Conservation (phyloP, 371 early-diverging fungal genomes). For the Fennellomyces sp. region DNA sequence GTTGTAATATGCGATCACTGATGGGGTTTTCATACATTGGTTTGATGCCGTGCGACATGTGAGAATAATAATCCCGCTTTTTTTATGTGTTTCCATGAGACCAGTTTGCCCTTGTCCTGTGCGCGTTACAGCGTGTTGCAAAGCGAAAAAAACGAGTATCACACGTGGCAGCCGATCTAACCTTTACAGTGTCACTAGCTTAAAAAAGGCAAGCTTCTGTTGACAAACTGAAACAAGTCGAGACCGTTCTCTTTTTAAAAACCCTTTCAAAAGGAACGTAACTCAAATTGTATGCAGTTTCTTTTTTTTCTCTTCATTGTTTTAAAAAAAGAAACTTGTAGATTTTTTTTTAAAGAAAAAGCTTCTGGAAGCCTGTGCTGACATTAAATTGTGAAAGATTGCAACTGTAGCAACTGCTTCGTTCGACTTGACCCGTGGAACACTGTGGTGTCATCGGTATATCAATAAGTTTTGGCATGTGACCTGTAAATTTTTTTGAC, state of each 20-base stretch:
- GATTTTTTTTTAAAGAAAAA: too few relatives aligned
- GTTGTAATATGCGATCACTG: background rate
- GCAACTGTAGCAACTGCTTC: background rate
- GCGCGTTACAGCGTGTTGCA: background rate
- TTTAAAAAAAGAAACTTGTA: too few relatives aligned
- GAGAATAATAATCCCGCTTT: background rate
- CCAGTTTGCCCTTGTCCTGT: background rate
- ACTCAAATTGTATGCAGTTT: background rate
- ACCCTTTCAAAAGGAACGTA: too few relatives aligned
- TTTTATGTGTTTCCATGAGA: too few relatives aligned
- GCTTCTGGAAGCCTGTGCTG: background rate
- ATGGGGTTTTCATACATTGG: background rate
- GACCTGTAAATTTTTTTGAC: background rate
- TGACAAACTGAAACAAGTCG: background rate
- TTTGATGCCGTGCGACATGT: conserved; percentile 4
- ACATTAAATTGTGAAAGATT: background rate
- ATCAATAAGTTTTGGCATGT: background rate
- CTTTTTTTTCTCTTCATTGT: background rate
- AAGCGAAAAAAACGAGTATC: background rate
- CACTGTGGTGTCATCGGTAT: background rate
- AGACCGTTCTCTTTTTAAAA: background rate
- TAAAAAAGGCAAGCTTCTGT: background rate
- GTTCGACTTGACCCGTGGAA: conserved; percentile 1
- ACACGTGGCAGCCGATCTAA: conserved; percentile 1
- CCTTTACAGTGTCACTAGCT: conserved; percentile 1